A percentile compares a stretch with the other conserved stretches of the same genome.
Evolutionary conservation across 1,284 basidiomycete genomes (phyloP).

Genomic region (Cryptococcus maquisensis): DNA sequence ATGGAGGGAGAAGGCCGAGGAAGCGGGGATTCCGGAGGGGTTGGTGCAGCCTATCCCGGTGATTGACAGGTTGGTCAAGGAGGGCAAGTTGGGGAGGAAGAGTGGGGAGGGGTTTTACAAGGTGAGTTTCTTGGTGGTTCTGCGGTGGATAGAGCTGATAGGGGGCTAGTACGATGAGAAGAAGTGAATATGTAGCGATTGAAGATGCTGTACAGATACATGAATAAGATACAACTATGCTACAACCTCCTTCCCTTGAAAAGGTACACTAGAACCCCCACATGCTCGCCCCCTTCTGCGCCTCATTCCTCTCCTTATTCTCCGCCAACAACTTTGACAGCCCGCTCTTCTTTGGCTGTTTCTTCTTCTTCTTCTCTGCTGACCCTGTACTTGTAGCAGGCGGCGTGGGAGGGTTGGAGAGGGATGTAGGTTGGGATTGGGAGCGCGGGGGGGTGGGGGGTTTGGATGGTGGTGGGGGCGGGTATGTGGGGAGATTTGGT

Average conservation of each 20-base stretch:
- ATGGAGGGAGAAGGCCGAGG: conserved; percentile 53
- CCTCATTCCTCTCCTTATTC: conserved; percentile 36
- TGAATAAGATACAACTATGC: neutral
- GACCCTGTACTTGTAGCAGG: conserved; percentile 5
- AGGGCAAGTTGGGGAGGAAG: conserved; percentile 57
- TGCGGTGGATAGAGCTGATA: neutral
- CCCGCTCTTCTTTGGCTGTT: conserved; percentile 44
- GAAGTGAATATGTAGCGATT: neutral
- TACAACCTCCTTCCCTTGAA: neutral
- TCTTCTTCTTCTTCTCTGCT: conserved; percentile 18
- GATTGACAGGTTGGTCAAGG: conserved; percentile 53
- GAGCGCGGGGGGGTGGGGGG: conserved; percentile 19
- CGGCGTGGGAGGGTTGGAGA: conserved; percentile 34
- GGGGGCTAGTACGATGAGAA: conserved; percentile 11
- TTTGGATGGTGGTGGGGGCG: conserved; percentile 22
- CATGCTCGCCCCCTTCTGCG: conserved; percentile 14
- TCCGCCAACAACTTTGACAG: conserved; percentile 45
- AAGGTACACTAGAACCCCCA: conserved; percentile 25
- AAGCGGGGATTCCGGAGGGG: conserved; percentile 49
- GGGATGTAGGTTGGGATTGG: conserved; percentile 30
- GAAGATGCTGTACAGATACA: neutral
- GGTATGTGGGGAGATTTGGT: conserved; percentile 40
- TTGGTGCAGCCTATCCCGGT: conserved; percentile 51
- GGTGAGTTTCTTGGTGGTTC: conserved; percentile 22
- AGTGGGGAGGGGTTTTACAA: conserved; percentile 50